phyloP scores from a whole-genome alignment of 495 filamentous ascomycete genomes.

The Penicillium ucsense region DNA sequence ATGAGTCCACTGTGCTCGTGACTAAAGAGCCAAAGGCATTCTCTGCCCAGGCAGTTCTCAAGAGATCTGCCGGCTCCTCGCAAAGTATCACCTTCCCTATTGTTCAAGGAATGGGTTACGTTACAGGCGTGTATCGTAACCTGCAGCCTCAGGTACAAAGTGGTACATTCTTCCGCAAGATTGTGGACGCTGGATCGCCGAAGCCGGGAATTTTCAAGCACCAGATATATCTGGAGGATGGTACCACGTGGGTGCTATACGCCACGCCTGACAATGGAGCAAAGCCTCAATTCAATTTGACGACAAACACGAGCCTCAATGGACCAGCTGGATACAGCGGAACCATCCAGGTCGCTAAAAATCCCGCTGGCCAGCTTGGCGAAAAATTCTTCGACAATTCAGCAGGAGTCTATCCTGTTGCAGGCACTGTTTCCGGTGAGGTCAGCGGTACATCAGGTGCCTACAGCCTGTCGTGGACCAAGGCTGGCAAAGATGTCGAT shows the following conservation, averaged over 20 bases:
- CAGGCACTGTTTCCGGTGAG: conserved; percentile 51
- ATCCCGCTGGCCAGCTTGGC: conserved; percentile 44
- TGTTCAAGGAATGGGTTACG: conserved; percentile 83
- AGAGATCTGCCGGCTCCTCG: conserved; percentile 37
- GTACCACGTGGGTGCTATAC: conserved; percentile 72
- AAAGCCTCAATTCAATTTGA: conserved; percentile 39
- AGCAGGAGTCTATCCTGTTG: conserved; percentile 62
- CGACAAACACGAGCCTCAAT: conserved; percentile 36
- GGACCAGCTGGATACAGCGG: conserved; percentile 52
- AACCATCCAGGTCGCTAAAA: conserved; percentile 73
- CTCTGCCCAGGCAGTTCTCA: conserved; percentile 63
- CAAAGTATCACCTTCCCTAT: conserved; percentile 66
- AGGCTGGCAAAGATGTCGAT: conserved; percentile 45
- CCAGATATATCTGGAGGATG: conserved; percentile 59
- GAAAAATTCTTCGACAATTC: conserved; percentile 66
- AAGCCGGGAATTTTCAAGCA: conserved; percentile 69
- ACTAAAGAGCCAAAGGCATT: conserved; percentile 56
- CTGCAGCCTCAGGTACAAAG: conserved; percentile 63
- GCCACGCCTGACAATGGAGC: conserved; percentile 43
- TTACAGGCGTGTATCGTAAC: conserved; percentile 68
- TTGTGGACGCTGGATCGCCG: conserved; percentile 48
- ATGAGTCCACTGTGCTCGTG: conserved; percentile 45
- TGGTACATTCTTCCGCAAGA: conserved; percentile 58
- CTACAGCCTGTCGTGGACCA: conserved; percentile 65
- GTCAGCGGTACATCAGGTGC: conserved; percentile 48